Base-by-base conservation (phyloP, 192 early-diverging fungal genomes). In the Ambispora gerdemannii region DNA sequence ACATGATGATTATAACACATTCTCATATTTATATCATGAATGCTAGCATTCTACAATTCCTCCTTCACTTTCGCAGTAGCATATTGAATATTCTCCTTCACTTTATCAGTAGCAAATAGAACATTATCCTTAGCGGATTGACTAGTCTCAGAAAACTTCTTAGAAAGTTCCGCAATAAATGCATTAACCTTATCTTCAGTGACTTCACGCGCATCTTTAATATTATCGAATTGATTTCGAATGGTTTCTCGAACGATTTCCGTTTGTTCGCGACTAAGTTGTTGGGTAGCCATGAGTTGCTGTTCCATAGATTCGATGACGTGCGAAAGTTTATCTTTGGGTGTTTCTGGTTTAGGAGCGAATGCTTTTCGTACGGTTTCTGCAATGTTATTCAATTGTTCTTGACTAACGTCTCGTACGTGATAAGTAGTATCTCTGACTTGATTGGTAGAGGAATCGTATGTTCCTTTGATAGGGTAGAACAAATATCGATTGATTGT, bases 161-260 rank as follows among this genome's bases (percentile, higher is more conserved):
- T 58, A 4, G 19, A 2, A 27, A 58, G 28, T 22, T 13, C 55
- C 25, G 11, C n/a, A 4, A 65, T n/a, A 19, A 47, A 43, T 28
- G 3, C 28, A 19, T 4, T 17, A 11, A 69, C 20, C 22, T 58
- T 53, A 0, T 53, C 67, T 38, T 69, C 67, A 11, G 24, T 69
- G 19, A 69, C 6, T 8, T 69, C 67, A 35, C 35, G 51, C 17
- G 35, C 13, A 35, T 69, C 52, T 34, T 58, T 56, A 4, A 58
- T 0, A 43, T 28, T n/a, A 2, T 30, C 67, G 38, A 69, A 36
- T 34, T 69, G 2, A 3, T 69, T 52, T 34, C 36, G 30, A 1
- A 69, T 58, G 25, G 28, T 35, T n/a, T 69, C 67, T 19, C 19
- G 19, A 1, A 69, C 19, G 17, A 69, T 43, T 7, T 38, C 36